phyloP scores from a whole-genome alignment of 495 filamentous ascomycete species.

The Acidiella bohemica region DNA sequence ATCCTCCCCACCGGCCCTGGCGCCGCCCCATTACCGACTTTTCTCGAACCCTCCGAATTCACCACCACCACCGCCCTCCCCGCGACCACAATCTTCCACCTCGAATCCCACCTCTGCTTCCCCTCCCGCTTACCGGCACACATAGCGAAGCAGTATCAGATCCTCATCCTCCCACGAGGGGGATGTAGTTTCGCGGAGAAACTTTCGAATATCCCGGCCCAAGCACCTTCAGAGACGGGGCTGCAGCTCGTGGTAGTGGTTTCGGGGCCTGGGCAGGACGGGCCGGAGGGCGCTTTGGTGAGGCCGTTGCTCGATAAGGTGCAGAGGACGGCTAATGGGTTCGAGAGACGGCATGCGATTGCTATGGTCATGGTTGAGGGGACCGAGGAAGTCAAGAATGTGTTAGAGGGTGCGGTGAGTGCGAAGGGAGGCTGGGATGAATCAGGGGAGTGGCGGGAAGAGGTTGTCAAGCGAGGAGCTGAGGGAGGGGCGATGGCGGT shows the following conservation, averaged over 20 bases:
- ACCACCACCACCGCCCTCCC: too few species aligned
- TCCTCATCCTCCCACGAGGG: constrained; percentile 74
- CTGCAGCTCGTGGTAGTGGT: constrained; percentile 77
- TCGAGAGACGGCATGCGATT: constrained; percentile 59
- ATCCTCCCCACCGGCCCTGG: constrained; percentile 62
- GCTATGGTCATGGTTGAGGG: constrained; percentile 72
- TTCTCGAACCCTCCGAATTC: constrained; percentile 44
- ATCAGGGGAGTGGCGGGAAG: constrained; percentile 5
- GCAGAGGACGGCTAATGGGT: constrained; percentile 58
- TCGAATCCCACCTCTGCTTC: constrained; percentile 51
- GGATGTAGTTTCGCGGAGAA: constrained; percentile 77
- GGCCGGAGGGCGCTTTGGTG: constrained; percentile 33
- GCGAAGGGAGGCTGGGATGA: constrained; percentile 55
- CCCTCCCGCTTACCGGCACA: constrained; percentile 41
- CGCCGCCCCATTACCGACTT: constrained; percentile 58
- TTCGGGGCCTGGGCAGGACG: constrained; percentile 37
- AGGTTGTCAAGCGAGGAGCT: not conserved
- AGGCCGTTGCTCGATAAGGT: constrained; percentile 65
- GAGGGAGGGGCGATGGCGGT: constrained; percentile 40
- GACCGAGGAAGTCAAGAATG: constrained; percentile 41
- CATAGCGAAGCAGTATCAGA: constrained; percentile 51
- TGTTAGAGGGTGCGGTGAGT: constrained; percentile 64
- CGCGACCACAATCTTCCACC: constrained; percentile 60
- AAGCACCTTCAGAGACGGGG: constrained; percentile 36
- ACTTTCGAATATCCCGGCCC: constrained; percentile 67